Evolutionary conservation across 305 asterid genomes (phyloP), one percentile per base, ranked within the genome.

Genomic region (Fraxinus latifolia): DNA sequence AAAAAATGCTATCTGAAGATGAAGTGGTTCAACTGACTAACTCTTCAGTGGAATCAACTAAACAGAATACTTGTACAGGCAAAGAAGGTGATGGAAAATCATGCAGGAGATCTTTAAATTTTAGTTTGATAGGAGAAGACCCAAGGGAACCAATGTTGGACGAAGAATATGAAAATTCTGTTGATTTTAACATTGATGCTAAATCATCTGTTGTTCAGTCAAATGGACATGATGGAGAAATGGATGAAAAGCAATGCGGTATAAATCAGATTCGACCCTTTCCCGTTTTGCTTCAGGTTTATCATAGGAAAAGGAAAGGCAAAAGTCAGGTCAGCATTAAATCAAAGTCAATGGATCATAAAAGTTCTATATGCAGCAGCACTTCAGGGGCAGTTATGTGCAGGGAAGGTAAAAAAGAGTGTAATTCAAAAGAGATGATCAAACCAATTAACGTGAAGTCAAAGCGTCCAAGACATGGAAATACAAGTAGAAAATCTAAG

Each of bases 231-330:
- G 74, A 67, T 11, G 74, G 1, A 33, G 42, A 71, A 71, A 71
- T 71, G 42, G 44, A 32, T 33, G 44, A 31, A 71, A 71, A 31
- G 0, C 25, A 32, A 5, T 0, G 47, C 0, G 2, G 42, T 32
- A 32, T 36, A 7, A 32, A 33, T 31, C 23, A 15, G 76, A 32
- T 33, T 71, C 14, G 14, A 32, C 9, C 76, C 1, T n/a, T 32
- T 36, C 76, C 44, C 14, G 0, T 5, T 71, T 71, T 32, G 44
- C 17, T 32, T 71, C 25, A 71, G 0, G 76, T 71, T 71, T 71
- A 71, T 71, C 76, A 33, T 15, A 71, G 76, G 76, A 71, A 33
- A 32, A 33, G 42, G 76, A 71, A 71, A 71, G 27, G 76, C 7
- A 32, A 32, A 14, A 15, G 1, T 6, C 47, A 32, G 25, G 47